Evolutionary conservation across 805 yeast genomes (phyloP), one percentile per base, ranked within the genome.

Genomic region (Hanseniaspora hatyaiensis): DNA sequence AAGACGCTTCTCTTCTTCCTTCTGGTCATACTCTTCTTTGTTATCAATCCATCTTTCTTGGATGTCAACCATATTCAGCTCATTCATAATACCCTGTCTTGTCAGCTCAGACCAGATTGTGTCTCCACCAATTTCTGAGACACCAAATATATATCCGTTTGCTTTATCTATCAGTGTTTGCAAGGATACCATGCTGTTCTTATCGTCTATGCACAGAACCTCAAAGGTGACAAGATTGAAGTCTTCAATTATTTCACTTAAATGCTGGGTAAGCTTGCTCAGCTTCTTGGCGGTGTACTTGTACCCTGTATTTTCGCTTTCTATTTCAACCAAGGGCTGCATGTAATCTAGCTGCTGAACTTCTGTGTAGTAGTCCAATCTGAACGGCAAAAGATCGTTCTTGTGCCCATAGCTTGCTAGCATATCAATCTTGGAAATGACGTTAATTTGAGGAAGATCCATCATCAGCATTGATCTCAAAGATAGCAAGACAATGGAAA

Each of bases 51-150:
- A 92, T 51, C 99, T 71, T 54, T 92, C 98, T 55, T 92, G 98
- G 4, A 86, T 75, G 60, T 88, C 96, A 6, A 76, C 66, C 36
- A 64, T 50, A 12, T 42, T 42, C 30, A 48, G 29, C 18, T 51
- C 51, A 34, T 59, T 54, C 30, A 59, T 77, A 37, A 71, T 61
- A 39, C 70, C 63, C 59, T 83, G 85, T 53, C 97, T 71, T 0
- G 89, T 74, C 0, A 96, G 95, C 55, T 89, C 95, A n/a, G 87
- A 83, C 98, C 98, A 92, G 1, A 92, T 78, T 0, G 89, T 76
- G 59, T 92, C 99, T n/a, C 97, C 98, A 2, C 96, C 95, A 6
- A 89, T 71, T 55, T 92, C 99, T 26, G 87, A 83, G 1, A 88
- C 70, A 0, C 99, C 99, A 67, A 85, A 86, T 54, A 83, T 73